phyloP scores from a whole-genome alignment of 2,329 filamentous ascomycete species.

The Monosporascus sp. region DNA sequence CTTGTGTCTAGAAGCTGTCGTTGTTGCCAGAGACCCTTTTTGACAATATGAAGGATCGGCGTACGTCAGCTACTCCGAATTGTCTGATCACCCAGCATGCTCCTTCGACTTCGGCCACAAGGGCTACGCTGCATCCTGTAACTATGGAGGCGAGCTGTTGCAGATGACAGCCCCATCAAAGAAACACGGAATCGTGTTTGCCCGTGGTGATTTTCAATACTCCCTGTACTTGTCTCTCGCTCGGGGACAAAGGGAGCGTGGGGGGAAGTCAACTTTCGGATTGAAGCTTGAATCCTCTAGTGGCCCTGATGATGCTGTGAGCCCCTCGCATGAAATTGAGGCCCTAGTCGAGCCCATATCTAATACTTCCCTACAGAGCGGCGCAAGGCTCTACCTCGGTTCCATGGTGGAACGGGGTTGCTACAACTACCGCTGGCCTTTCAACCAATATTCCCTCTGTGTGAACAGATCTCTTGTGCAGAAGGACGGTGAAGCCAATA shows the following conservation, averaged over 20 bases:
- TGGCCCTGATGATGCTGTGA: no score
- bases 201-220: slow-evolving; percentile 7
- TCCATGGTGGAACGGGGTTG: slow-evolving; percentile 7
- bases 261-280: slow-evolving; percentile 7
- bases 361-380: neutral
- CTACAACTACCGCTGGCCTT: slow-evolving; percentile 9
- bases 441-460: slow-evolving; percentile 3
- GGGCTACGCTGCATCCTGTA: slow-evolving; percentile 10
- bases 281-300: neutral
- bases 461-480: neutral
- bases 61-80: slow-evolving; percentile 10
- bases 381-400: slow-evolving; percentile 6
- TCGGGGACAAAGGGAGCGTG: slow-evolving; percentile 4
- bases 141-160: slow-evolving; percentile 9
- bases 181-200: slow-evolving; percentile 7
- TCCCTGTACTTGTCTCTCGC: slow-evolving; percentile 8
- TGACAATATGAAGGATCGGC: slow-evolving; percentile 1
- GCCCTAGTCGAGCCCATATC: no score
- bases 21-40: no score
- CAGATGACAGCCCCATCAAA: slow-evolving; percentile 8
- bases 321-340: no score
- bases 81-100: slow-evolving; percentile 5
- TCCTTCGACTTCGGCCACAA: slow-evolving; percentile 12
- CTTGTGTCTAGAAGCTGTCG: no score
- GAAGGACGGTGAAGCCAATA: neutral